phyloP scores from a whole-genome alignment of 2,329 filamentous ascomycete species.

The Alternaria tenuissima region DNA sequence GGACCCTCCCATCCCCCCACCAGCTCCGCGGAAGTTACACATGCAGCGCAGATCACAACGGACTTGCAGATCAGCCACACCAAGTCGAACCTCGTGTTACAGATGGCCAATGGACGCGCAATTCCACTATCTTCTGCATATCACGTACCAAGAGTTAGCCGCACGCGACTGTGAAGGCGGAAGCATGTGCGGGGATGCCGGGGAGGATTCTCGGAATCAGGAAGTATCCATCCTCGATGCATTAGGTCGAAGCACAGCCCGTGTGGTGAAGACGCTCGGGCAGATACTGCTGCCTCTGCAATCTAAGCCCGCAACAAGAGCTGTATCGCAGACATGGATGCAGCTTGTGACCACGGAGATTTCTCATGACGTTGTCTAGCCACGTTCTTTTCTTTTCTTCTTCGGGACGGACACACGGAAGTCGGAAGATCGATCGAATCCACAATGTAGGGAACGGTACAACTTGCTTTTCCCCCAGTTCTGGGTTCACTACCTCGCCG shows the following conservation, averaged over 20 bases:
- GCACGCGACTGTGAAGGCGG: background rate
- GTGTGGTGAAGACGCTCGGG: slow-evolving; percentile 8
- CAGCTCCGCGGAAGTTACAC: slow-evolving; percentile 14
- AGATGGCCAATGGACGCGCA: slow-evolving; percentile 5
- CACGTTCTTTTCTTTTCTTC: slow-evolving; percentile 2
- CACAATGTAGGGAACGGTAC: slow-evolving; percentile 5
- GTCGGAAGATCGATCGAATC: slow-evolving; percentile 2
- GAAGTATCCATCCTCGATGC: slow-evolving; percentile 12
- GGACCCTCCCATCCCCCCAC: slow-evolving; percentile 16
- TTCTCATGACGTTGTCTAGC: background rate
- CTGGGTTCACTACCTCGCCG: slow-evolving; percentile 1
- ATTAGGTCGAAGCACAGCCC: slow-evolving; percentile 2
- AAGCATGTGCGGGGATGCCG: slow-evolving; percentile 3
- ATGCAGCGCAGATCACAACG: slow-evolving; percentile 24
- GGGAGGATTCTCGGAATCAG: slow-evolving; percentile 12
- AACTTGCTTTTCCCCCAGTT: slow-evolving; percentile 8
- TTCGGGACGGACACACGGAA: slow-evolving; percentile 1
- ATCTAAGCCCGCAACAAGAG: background rate
- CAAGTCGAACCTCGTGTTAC: background rate
- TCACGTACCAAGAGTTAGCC: slow-evolving; percentile 1
- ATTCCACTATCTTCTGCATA: background rate
- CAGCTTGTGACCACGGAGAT: slow-evolving; percentile 1
- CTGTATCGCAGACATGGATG: background rate
- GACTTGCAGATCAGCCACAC: slow-evolving; percentile 20
- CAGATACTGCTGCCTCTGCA: background rate